These are phyloP conservation scores for Aspergillus amoenus DNA, from an alignment of 2,329 filamentous ascomycete species.

Conservation along the genomic window DNA sequence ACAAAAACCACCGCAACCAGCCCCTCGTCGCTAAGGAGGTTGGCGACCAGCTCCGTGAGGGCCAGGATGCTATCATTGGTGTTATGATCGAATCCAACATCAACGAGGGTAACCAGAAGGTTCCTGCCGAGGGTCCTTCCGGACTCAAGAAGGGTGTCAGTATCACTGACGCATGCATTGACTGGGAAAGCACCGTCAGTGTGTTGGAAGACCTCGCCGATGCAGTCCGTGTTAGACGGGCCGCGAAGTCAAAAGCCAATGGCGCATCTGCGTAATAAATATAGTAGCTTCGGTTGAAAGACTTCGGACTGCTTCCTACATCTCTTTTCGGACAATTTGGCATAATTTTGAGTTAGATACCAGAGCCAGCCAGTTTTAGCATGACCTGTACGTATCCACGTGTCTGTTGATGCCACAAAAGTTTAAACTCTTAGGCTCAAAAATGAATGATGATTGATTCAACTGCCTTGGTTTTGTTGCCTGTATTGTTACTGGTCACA, in stretches of 20 bases:
- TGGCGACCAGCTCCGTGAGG: constrained; percentile 80
- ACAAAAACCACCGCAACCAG: constrained; percentile 97
- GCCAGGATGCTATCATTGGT: constrained; percentile 85
- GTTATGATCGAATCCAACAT: constrained; percentile 99
- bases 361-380: constrained; percentile 13
- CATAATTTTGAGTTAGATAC: constrained; percentile 22
- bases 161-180: constrained; percentile 94
- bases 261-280: constrained; percentile 22
- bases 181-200: constrained; percentile 81
- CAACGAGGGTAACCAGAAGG: constrained; percentile 86
- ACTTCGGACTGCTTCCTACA: constrained; percentile 6
- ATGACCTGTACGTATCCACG: neutral
- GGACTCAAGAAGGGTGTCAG: constrained; percentile 84
- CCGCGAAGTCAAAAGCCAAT: constrained; percentile 36
- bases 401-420: constrained; percentile 3
- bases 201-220: constrained; percentile 82
- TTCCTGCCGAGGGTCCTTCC: constrained; percentile 75
- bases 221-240: constrained; percentile 75
- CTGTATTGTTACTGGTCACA: neutral
- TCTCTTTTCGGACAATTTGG: constrained; percentile 7
- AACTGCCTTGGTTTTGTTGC: neutral
- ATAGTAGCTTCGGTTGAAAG: neutral
- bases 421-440: constrained; percentile 1
- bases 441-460: neutral
- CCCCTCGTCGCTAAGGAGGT: constrained; percentile 83